Conservation (phyloP, 2,329 filamentous ascomycete genomes). For the Pyricularia sp. region DNA sequence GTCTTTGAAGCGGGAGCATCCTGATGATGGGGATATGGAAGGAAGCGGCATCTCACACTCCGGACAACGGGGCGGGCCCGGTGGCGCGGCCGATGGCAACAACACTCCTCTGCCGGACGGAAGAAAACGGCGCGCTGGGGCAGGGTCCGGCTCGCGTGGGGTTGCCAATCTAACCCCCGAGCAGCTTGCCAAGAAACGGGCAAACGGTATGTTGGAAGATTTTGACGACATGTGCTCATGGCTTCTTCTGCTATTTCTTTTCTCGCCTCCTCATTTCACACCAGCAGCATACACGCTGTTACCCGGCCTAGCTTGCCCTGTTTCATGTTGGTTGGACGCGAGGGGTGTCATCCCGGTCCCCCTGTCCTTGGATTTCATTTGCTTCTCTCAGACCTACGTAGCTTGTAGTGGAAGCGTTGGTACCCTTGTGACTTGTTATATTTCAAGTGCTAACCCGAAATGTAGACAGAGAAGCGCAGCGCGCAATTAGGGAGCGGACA, state of each 20-base stretch:
- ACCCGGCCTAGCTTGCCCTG: background rate
- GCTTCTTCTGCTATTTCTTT: background rate
- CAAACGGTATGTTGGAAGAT: slow-evolving; percentile 34
- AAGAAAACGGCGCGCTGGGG: slow-evolving; percentile 11
- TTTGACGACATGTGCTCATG: slow-evolving; percentile 12
- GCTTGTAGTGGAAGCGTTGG: background rate
- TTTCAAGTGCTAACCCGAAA: background rate
- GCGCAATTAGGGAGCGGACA: slow-evolving; percentile 75
- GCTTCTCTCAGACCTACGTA: background rate
- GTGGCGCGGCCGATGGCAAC: background rate
- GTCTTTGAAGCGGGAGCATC: slow-evolving; percentile 2
- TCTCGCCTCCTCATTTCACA: slow-evolving; percentile 17
- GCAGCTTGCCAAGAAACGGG: slow-evolving; percentile 59
- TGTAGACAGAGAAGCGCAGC: slow-evolving; percentile 71
- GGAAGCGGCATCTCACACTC: background rate
- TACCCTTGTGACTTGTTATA: background rate
- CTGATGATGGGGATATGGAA: background rate
- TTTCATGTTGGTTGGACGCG: background rate
- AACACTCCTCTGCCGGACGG: slow-evolving; percentile 10
- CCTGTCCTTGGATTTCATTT: background rate
- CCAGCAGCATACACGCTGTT: background rate
- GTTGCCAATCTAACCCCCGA: slow-evolving; percentile 56
- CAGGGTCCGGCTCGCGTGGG: slow-evolving; percentile 2
- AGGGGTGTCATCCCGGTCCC: background rate
- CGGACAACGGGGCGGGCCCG: background rate